Conservation (phyloP, 1,284 basidiomycete species). For the Ustilago loliicola region DNA sequence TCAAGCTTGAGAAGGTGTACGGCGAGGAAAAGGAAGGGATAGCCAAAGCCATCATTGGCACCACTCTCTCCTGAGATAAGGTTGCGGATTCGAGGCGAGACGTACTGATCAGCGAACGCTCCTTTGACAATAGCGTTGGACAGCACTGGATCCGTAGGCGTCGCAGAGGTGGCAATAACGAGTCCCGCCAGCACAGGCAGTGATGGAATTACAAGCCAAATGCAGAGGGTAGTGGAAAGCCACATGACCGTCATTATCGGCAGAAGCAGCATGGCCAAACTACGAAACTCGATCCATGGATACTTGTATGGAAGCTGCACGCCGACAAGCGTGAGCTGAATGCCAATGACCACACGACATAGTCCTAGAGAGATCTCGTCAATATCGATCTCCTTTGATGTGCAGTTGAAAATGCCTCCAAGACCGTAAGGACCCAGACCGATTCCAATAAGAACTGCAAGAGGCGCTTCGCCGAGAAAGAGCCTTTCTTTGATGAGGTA, state of each 20-base stretch:
- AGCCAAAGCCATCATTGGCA: constrained; percentile 62
- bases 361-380: constrained; percentile 56
- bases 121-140: constrained; percentile 64
- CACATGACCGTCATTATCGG: constrained; percentile 64
- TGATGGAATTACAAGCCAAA: constrained; percentile 49
- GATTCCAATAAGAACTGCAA: constrained; percentile 59
- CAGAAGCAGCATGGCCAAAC: constrained; percentile 48
- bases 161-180: constrained; percentile 53
- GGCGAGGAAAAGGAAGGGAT: constrained; percentile 62
- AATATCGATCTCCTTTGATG: constrained; percentile 29
- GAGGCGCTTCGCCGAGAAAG: constrained; percentile 61
- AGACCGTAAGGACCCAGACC: constrained; percentile 57
- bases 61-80: constrained; percentile 65
- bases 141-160: constrained; percentile 62
- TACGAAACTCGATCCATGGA: constrained; percentile 48
- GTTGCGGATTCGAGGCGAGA: constrained; percentile 60
- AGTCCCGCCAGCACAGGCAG: constrained; percentile 57
- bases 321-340: constrained; percentile 59
- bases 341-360: constrained; percentile 58
- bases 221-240: constrained; percentile 55
- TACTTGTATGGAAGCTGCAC: constrained; percentile 64
- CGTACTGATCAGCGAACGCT: constrained; percentile 64
- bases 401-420: constrained; percentile 50
- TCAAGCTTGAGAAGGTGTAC: constrained; percentile 51
- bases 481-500: constrained; percentile 62